phyloP scores from a whole-genome alignment of 495 filamentous ascomycete genomes.

The Xylaria telfairii region DNA sequence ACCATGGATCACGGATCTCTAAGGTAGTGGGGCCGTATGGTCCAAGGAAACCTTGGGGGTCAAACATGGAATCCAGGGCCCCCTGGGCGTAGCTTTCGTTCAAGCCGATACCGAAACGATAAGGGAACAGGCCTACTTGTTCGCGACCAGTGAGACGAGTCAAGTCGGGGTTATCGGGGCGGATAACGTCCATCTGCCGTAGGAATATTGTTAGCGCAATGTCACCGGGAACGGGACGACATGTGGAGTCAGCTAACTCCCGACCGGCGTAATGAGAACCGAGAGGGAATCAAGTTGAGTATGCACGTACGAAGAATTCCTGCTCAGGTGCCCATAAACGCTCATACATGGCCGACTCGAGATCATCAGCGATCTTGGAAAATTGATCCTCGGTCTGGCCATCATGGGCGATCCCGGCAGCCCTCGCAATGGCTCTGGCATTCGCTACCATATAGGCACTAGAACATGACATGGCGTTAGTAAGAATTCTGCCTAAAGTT shows the following conservation, averaged over 20 bases:
- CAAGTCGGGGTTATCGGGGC: constrained; percentile 41
- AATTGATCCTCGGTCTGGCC: constrained; percentile 37
- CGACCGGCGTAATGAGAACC: not conserved
- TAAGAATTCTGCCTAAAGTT: not conserved
- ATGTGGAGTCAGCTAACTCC: not conserved
- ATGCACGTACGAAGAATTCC: constrained; percentile 43
- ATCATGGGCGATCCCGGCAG: constrained; percentile 43
- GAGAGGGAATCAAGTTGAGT: not conserved
- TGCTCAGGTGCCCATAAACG: constrained; percentile 48
- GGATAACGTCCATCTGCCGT: constrained; percentile 47
- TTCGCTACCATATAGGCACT: constrained; percentile 55
- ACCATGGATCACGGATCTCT: constrained; percentile 50
- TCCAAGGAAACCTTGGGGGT: constrained; percentile 45
- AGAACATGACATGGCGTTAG: not conserved
- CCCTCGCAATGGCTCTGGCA: constrained; percentile 46
- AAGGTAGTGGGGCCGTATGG: constrained; percentile 53
- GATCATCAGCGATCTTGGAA: constrained; percentile 38
- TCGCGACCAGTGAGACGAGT: constrained; percentile 46
- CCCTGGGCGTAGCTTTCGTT: constrained; percentile 38
- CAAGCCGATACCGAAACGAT: constrained; percentile 49
- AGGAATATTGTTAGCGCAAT: constrained; percentile 1
- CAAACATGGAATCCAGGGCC: constrained; percentile 44
- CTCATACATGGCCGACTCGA: constrained; percentile 46
- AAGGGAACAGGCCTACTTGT: constrained; percentile 52
- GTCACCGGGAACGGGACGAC: not conserved